Evolutionary conservation across 306 rosid genomes (phyloP), one percentile per base, ranked within the genome.

Genomic region (Corylus americana): DNA sequence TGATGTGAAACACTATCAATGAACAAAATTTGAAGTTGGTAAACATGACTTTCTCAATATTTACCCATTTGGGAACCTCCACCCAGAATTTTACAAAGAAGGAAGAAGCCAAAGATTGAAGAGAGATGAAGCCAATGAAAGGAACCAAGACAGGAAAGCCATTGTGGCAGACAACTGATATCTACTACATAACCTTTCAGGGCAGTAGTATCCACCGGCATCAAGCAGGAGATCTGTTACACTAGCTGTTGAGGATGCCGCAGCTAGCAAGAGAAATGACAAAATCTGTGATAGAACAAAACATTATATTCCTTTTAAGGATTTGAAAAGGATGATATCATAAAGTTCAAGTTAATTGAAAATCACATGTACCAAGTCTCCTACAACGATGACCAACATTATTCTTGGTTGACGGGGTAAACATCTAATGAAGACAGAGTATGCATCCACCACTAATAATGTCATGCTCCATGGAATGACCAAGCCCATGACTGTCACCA

Each of bases 71-170:
- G 50, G 66, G 50, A 70, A 64, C 75, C 49, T 66, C 50, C 49
- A 71, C 82, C 69, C 35, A 71, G 73, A 64, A 61, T 45, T 42
- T 82, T 83, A 92, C 72, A 92, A 72, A 35, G 92, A 84, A 64
- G 94, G 89, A 67, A 90, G 90, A 76, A 92, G 84, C 98, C 98
- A 94, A 71, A 92, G 86, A 85, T 94, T 94, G 83, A 94, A 92
- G 63, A 94, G 86, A 80, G 90, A 92, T 5, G 93, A 90, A 76
- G 88, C 85, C 18, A 79, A 50, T 54, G 92, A 84, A 75, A 92
- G 92, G 78, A 92, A 90, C 98, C 98, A 94, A 70, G 96, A 90
- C 71, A 92, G 90, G 87, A 92, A 92, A 50, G 98, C 96, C 98
- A 94, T 92, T 57, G 90, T 87, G 55, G 96, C 92, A 31, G 98